Evolutionary conservation across 495 filamentous ascomycete species (phyloP).

Genomic region (Aspergillus campestris): DNA sequence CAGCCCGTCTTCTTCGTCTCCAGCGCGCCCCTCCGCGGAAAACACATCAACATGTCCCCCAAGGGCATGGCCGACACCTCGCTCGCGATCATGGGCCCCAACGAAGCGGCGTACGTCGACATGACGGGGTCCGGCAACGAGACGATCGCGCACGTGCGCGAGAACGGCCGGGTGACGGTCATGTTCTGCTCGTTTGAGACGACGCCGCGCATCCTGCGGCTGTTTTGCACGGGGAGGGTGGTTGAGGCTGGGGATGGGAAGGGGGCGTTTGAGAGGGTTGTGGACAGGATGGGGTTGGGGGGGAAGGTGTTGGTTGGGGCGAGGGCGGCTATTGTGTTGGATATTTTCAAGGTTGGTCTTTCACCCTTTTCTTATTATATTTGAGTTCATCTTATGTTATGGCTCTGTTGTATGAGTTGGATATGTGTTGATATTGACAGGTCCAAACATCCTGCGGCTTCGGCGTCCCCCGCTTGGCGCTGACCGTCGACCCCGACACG

Average conservation of each 20-base stretch:
- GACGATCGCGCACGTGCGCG: conserved; percentile 64
- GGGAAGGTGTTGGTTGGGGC: conserved; percentile 35
- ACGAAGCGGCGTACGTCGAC: conserved; percentile 62
- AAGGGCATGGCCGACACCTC: conserved; percentile 50
- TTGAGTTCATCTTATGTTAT: neutral
- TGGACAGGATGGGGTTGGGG: conserved; percentile 16
- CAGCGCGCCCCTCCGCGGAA: conserved; percentile 51
- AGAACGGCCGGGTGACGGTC: conserved; percentile 65
- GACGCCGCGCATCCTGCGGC: conserved; percentile 55
- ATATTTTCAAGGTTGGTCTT: conserved; percentile 54
- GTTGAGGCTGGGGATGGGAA: conserved; percentile 46
- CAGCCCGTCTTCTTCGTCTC: conserved; percentile 64
- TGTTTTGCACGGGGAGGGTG: conserved; percentile 61
- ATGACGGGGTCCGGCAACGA: conserved; percentile 62
- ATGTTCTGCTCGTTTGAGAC: conserved; percentile 63
- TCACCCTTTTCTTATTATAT: neutral
- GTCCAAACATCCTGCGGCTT: conserved; percentile 52
- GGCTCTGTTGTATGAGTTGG: neutral
- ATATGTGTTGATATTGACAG: conserved; percentile 11
- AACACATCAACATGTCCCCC: conserved; percentile 61
- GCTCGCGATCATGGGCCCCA: conserved; percentile 51
- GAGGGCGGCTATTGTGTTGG: conserved; percentile 55
- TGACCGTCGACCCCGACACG: conserved; percentile 14
- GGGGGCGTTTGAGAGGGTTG: conserved; percentile 9
- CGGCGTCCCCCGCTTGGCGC: conserved; percentile 39